These are phyloP conservation scores for Penicillium sclerotigenum DNA, from an alignment of 2,329 filamentous ascomycete species.

Conservation along the genomic window DNA sequence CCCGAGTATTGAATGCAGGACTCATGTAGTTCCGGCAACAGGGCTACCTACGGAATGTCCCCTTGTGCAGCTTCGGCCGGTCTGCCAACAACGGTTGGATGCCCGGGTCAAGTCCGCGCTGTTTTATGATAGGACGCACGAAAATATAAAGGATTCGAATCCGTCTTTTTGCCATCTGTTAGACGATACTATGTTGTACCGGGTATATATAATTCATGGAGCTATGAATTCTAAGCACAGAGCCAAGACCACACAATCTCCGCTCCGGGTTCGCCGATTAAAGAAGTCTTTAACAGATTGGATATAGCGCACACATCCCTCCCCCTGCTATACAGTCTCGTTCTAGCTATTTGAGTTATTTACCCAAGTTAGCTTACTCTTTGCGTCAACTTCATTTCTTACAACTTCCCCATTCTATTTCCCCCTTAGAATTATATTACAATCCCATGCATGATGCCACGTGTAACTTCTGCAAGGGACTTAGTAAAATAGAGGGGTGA, in stretches of 20 bases:
- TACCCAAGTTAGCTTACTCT: not conserved
- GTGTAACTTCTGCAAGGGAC: not conserved
- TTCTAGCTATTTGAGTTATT: not conserved
- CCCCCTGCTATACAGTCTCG: not conserved
- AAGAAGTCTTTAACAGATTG: conserved; percentile 14
- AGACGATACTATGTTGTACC: not conserved
- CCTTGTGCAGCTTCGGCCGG: not conserved
- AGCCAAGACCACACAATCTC: conserved; percentile 14
- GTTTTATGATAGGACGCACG: not conserved
- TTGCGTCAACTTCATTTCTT: not conserved
- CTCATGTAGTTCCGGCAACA: not conserved
- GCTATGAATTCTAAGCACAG: not conserved
- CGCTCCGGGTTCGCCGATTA: conserved; percentile 3
- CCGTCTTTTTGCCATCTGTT: not conserved
- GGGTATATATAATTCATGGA: not conserved
- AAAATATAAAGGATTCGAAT: not conserved
- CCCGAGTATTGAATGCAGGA: not conserved
- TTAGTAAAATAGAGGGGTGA: not conserved
- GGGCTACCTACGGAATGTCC: not conserved
- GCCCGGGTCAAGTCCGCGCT: conserved; percentile 4
- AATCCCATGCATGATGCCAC: not conserved
- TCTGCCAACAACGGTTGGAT: not conserved
- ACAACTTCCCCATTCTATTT: not conserved
- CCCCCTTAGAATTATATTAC: not conserved
- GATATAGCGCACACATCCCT: not conserved